phyloP scores from a whole-genome alignment of 2,329 filamentous ascomycete genomes.

The Diaporthe ilicicola region DNA sequence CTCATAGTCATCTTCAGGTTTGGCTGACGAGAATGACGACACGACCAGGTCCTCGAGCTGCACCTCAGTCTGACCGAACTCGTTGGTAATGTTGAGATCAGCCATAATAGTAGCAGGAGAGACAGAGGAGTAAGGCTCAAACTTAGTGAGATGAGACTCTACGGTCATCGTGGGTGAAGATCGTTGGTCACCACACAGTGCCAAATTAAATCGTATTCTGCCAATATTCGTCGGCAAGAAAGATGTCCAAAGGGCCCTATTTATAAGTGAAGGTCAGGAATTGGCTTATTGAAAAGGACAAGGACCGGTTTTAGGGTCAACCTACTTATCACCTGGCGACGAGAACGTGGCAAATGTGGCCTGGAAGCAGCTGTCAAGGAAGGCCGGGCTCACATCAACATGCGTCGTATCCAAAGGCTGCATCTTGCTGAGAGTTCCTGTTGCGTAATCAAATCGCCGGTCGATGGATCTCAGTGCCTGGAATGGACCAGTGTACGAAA shows the following conservation, averaged over 20 bases:
- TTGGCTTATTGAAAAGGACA: background rate
- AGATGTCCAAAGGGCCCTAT: conserved; percentile 51
- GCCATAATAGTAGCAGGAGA: conserved; percentile 43
- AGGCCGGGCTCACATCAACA: conserved; percentile 49
- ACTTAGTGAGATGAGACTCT: conserved; percentile 44
- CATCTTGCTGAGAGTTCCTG: conserved; percentile 41
- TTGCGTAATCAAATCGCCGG: conserved; percentile 47
- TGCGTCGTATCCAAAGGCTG: conserved; percentile 48
- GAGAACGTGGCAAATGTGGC: conserved; percentile 51
- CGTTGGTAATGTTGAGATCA: conserved; percentile 48
- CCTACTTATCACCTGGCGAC: conserved; percentile 49
- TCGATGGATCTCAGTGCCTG: conserved; percentile 44
- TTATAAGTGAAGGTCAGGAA: background rate
- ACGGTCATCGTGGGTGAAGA: conserved; percentile 37
- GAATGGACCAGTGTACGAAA: conserved; percentile 52
- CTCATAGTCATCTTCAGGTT: conserved; percentile 44
- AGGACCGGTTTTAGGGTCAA: background rate
- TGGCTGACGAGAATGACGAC: conserved; percentile 42
- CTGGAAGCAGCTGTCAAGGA: conserved; percentile 52
- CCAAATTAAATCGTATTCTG: conserved; percentile 48
- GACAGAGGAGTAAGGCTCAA: conserved; percentile 36
- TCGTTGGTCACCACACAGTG: conserved; percentile 34
- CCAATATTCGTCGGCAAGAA: conserved; percentile 50
- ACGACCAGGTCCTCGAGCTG: conserved; percentile 46
- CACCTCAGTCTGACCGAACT: conserved; percentile 42